Conservation (phyloP, 2,329 filamentous ascomycete species). For the Penicillium sp. region DNA sequence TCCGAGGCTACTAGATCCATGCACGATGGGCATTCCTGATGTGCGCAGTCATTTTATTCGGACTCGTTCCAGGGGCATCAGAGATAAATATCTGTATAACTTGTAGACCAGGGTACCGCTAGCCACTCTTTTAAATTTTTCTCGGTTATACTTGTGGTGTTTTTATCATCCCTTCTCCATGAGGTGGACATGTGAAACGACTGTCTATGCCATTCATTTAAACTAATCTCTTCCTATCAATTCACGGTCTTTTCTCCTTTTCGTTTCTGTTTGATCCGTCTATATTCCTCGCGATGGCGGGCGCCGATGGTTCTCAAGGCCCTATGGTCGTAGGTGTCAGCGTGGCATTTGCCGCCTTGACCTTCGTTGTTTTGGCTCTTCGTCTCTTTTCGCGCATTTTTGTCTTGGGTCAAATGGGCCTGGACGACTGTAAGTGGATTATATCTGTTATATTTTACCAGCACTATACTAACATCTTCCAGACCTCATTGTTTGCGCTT, state of each 20-base stretch:
- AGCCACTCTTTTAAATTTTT: not conserved
- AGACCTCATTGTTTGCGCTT: slow-evolving; percentile 27
- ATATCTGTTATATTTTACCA: not conserved
- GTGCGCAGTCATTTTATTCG: slow-evolving; percentile 1
- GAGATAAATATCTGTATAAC: not conserved
- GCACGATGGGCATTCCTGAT: not conserved
- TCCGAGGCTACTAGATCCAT: slow-evolving; percentile 1
- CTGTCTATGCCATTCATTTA: slow-evolving; percentile 1
- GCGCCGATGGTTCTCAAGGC: slow-evolving; percentile 25
- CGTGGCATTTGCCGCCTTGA: slow-evolving; percentile 34
- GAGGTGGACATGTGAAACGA: slow-evolving; percentile 1
- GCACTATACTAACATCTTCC: slow-evolving; percentile 4
- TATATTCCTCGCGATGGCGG: slow-evolving; percentile 13
- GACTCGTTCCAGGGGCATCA: not conserved
- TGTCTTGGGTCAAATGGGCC: slow-evolving; percentile 27
- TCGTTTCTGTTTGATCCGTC: not conserved
- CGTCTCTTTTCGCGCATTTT: slow-evolving; percentile 36
- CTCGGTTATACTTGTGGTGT: not conserved
- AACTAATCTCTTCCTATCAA: not conserved
- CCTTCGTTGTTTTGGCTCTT: slow-evolving; percentile 31
- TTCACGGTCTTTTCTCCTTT: not conserved
- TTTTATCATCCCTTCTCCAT: not conserved
- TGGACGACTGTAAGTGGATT: slow-evolving; percentile 25
- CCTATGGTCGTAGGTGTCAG: slow-evolving; percentile 29
- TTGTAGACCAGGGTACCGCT: not conserved